phyloP scores from a whole-genome alignment of 2,329 filamentous ascomycete species.

The Ascochyta clinopodiicola region DNA sequence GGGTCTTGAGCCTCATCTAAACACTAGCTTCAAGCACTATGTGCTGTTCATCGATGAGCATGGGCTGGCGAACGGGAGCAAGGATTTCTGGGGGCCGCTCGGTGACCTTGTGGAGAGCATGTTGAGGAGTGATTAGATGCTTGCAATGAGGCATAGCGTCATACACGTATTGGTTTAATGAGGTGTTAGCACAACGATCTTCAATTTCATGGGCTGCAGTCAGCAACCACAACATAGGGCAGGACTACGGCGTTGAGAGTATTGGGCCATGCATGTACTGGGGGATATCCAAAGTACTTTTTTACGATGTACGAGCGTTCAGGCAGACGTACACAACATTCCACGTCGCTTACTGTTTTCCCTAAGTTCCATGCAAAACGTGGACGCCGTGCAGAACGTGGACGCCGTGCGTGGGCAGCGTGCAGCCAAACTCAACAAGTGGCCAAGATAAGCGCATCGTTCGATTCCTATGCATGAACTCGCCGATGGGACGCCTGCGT shows the following conservation, averaged over 20 bases:
- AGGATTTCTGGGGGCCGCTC: conserved; percentile 96
- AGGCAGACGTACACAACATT: neutral
- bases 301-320: conserved; percentile 16
- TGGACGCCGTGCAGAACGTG: neutral
- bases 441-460: neutral
- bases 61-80: conserved; percentile 79
- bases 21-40: conserved; percentile 99
- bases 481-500: conserved; percentile 8
- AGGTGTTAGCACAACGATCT: neutral
- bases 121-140: conserved; percentile 79
- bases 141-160: neutral
- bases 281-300: conserved; percentile 10
- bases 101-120: conserved; percentile 98
- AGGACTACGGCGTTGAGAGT: conserved; percentile 12
- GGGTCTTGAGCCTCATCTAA: conserved; percentile 93
- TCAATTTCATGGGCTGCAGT: neutral
- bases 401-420: neutral
- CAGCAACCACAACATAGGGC: conserved; percentile 1
- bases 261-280: conserved; percentile 9
- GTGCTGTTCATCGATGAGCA: conserved; percentile 99
- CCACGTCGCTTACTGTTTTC: neutral
- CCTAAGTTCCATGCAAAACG: neutral
- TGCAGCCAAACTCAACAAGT: neutral
- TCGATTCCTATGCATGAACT: conserved; percentile 6
- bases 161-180: neutral